These are phyloP conservation scores for Lophium mytilinum DNA, from an alignment of 495 filamentous ascomycete genomes.

Conservation along the genomic window DNA sequence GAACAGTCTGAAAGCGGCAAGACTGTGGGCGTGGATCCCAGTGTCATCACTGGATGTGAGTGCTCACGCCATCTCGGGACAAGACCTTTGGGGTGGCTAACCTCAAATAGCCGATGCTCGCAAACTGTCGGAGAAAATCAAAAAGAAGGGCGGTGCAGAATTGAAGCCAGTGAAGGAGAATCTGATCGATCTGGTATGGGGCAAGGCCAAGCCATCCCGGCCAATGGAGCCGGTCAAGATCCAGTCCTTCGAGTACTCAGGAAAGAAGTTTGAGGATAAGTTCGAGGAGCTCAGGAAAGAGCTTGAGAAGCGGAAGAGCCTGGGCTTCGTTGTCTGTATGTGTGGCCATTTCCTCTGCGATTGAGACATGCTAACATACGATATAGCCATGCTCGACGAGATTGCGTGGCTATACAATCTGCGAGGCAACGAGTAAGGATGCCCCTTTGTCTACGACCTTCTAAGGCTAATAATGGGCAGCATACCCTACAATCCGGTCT, in stretches of 20 bases:
- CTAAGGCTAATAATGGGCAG: conserved; percentile 33
- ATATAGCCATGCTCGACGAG: conserved; percentile 78
- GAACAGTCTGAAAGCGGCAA: conserved; percentile 80
- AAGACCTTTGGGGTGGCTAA: conserved; percentile 12
- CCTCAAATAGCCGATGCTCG: conserved; percentile 56
- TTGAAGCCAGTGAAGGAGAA: conserved; percentile 69
- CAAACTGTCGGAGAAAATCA: conserved; percentile 78
- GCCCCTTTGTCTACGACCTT: not conserved
- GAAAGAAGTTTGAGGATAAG: conserved; percentile 77
- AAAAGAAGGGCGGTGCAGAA: conserved; percentile 74
- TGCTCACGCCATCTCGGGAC: conserved; percentile 40
- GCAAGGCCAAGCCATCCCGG: conserved; percentile 56
- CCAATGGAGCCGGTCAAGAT: conserved; percentile 70
- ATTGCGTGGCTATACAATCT: conserved; percentile 98
- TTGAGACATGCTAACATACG: not conserved
- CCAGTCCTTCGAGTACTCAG: conserved; percentile 63
- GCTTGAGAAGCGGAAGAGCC: conserved; percentile 80
- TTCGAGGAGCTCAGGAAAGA: conserved; percentile 82
- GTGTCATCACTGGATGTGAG: conserved; percentile 58
- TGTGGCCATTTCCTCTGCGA: not conserved
- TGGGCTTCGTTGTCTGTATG: conserved; percentile 77
- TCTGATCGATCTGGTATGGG: conserved; percentile 85
- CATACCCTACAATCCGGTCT: conserved; percentile 97
- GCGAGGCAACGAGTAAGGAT: conserved; percentile 74
- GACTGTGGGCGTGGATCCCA: conserved; percentile 84